Conservation (phyloP, 495 filamentous ascomycete genomes). For the Cryomyces minteri region DNA sequence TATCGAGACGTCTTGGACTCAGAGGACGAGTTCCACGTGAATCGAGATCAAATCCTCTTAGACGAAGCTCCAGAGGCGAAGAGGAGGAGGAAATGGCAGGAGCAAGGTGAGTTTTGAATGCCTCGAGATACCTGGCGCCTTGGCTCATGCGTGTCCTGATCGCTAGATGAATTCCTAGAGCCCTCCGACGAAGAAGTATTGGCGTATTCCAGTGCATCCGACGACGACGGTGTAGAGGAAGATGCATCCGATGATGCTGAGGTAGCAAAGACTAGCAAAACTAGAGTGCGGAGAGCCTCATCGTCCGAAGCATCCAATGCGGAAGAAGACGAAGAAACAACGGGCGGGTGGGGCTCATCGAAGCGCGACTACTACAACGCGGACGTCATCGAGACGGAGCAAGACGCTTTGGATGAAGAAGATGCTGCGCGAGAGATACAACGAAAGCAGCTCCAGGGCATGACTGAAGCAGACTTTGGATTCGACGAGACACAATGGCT, state of each 20-base stretch:
- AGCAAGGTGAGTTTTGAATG: slow-evolving; percentile 31
- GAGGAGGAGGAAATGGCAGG: slow-evolving; percentile 43
- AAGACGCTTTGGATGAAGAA: slow-evolving; percentile 84
- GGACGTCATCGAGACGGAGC: slow-evolving; percentile 76
- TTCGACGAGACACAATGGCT: slow-evolving; percentile 82
- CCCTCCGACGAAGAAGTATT: slow-evolving; percentile 81
- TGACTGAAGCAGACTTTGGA: slow-evolving; percentile 79
- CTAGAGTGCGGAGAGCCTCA: slow-evolving; percentile 1
- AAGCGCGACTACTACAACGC: slow-evolving; percentile 86
- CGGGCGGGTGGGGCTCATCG: slow-evolving; percentile 72
- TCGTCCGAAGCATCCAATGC: slow-evolving; percentile 11
- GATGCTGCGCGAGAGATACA: slow-evolving; percentile 72
- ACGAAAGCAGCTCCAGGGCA: slow-evolving; percentile 67
- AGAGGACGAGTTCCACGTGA: slow-evolving; percentile 76
- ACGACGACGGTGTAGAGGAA: slow-evolving; percentile 17
- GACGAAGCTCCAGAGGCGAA: slow-evolving; percentile 66
- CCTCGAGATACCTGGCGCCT: neutral
- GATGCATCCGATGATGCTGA: slow-evolving; percentile 19
- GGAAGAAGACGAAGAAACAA: slow-evolving; percentile 48
- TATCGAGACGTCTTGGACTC: slow-evolving; percentile 79
- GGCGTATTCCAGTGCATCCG: slow-evolving; percentile 36
- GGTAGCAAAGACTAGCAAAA: slow-evolving; percentile 25
- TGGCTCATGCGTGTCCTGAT: slow-evolving; percentile 1
- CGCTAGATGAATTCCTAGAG: slow-evolving; percentile 38
- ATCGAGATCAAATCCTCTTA: slow-evolving; percentile 68